Evolutionary conservation across 257 asterid species (phyloP), one percentile per base, ranked within the genome.

Genomic region (Solanum corneliomulleri): DNA sequence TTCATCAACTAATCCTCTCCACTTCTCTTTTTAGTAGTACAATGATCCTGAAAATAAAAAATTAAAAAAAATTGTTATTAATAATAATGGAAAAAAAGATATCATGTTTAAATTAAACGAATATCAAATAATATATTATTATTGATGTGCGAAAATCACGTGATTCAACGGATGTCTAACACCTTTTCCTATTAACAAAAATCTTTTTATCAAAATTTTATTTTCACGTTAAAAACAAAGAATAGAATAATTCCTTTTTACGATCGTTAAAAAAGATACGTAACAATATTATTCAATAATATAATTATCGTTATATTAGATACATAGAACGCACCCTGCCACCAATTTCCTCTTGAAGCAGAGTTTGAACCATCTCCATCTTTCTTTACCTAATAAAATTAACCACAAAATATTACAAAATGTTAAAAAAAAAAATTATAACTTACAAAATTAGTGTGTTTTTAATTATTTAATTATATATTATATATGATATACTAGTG

Each of bases 301-400:
- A 77, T 11, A 13, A 20, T 58, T 56, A 82, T 35, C 4, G 5
- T 5, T n/a, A 25, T 52, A 18, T 39, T 33, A 71, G 1, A 21
- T 68, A 68, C 88, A 39, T 52, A 2, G 7, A 16, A 52, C 62
- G 41, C 91, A 93, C 97, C 98, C 90, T 93, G 90, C 98, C 98
- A 95, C 98, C 98, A 96, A 86, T 96, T 93, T 89, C 99, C 98
- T 91, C 98, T 91, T 5, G 98, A 93, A 77, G 97, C 98, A 82
- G 90, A 71, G 45, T 88, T 92, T 39, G 92, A 87, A 45, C 84
- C 84, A 78, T 78, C 66, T 0, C 18, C 84, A 45, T 87, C 92
- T 87, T 91, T 94, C 89, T 91, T 92, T 42, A 86, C 69, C 98
- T 94, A 91, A 58, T 42, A 23, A 68, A 23, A 29, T 33, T 84